Percentiles rank a stretch among this genome's conserved stretches.
Evolutionary conservation across 1,139 yeast species (phyloP).

Genomic region (Lodderomyces margitis): DNA sequence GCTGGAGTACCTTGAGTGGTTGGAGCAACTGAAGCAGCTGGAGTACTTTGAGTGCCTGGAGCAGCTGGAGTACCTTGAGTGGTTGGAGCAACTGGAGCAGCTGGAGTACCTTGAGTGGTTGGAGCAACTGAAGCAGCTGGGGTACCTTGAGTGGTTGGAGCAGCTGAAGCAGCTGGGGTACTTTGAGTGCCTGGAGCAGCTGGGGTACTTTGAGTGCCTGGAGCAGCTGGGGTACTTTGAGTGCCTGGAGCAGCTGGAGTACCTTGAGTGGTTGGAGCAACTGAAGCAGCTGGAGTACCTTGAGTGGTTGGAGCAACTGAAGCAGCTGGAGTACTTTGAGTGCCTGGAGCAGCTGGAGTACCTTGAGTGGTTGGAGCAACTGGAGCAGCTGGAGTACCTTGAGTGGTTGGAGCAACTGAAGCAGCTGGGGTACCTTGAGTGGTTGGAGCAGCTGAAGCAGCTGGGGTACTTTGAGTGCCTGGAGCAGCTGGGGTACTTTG

Average conservation of each 20-base stretch:
- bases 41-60: not conserved
- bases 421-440: too few relatives aligned
- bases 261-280: slow-evolving; percentile 20
- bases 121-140: not conserved
- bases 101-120: not conserved
- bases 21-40: slow-evolving; percentile 4
- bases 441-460: not conserved
- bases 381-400: slow-evolving; percentile 5
- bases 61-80: slow-evolving; percentile 6
- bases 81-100: not conserved
- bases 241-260: not conserved
- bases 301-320: slow-evolving; percentile 12
- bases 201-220: too few relatives aligned
- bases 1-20: not conserved
- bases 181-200: not conserved
- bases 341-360: slow-evolving; percentile 8
- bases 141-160: not conserved
- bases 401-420: slow-evolving; percentile 1
- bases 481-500: slow-evolving; percentile 2
- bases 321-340: slow-evolving; percentile 19
- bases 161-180: not conserved
- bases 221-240: slow-evolving; percentile 6
- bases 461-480: not conserved
- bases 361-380: slow-evolving; percentile 18
- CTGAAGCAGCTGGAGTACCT: slow-evolving; percentile 21